Percentiles rank a stretch among this genome's conserved stretches.
phyloP scores from a whole-genome alignment of 345 rosid genomes.

The Dipteronia sinensis region DNA sequence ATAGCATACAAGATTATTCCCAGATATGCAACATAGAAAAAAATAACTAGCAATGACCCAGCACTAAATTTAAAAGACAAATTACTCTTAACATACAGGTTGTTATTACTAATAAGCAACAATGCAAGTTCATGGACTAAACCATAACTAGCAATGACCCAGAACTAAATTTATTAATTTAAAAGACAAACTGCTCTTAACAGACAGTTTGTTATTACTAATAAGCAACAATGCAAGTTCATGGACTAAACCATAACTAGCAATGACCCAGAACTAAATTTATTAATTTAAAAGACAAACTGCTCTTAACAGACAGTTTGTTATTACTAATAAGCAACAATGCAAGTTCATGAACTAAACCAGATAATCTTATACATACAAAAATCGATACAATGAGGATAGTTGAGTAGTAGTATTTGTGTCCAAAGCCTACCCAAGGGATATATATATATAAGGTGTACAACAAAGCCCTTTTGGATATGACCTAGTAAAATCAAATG shows the following conservation, averaged over 20 bases:
- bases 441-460: background rate
- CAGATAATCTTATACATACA: background rate
- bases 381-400: background rate
- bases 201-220: background rate
- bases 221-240: background rate
- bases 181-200: background rate
- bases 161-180: background rate
- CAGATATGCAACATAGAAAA: background rate
- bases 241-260: constrained; percentile 4
- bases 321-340: background rate
- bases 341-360: constrained; percentile 7
- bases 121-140: constrained; percentile 7
- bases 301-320: background rate
- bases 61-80: constrained; percentile 7
- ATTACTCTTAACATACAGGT: too few relatives aligned
- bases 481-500: background rate
- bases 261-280: too few relatives aligned
- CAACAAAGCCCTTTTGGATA: background rate
- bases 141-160: background rate
- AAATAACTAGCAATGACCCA: background rate
- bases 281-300: background rate
- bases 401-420: background rate
- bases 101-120: background rate
- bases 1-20: background rate
- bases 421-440: background rate